Conservation (phyloP, 2,329 filamentous ascomycete species). For the Plectosphaerella cucumerina region DNA sequence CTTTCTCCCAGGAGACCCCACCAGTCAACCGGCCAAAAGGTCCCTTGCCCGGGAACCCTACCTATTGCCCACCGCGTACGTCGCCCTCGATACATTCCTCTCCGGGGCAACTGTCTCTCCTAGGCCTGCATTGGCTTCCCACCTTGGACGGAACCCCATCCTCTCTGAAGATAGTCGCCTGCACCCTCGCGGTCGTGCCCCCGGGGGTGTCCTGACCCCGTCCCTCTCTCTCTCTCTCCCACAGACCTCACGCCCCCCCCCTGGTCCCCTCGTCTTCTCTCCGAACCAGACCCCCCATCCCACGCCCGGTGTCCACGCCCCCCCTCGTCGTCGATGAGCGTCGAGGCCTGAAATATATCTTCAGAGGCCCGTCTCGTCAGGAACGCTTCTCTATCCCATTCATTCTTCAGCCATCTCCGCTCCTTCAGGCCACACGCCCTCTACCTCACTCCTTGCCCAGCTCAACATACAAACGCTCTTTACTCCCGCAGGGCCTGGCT, state of each 20-base stretch:
- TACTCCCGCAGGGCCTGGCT: neutral
- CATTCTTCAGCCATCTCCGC: slow-evolving; percentile 13
- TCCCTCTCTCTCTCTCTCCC: too few relatives aligned
- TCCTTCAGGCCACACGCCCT: slow-evolving; percentile 12
- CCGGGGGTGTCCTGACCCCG: too few relatives aligned
- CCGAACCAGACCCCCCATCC: slow-evolving; percentile 17
- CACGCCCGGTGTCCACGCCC: slow-evolving; percentile 14
- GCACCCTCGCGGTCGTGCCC: too few relatives aligned
- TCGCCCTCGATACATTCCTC: slow-evolving; percentile 25
- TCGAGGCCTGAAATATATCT: slow-evolving; percentile 31
- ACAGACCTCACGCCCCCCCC: too few relatives aligned
- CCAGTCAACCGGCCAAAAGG: neutral
- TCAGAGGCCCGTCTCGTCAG: slow-evolving; percentile 29
- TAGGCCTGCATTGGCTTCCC: slow-evolving; percentile 10
- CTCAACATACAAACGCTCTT: slow-evolving; percentile 7
- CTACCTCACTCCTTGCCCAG: slow-evolving; percentile 5
- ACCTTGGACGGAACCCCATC: slow-evolving; percentile 11
- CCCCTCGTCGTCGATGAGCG: slow-evolving; percentile 27
- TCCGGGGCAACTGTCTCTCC: slow-evolving; percentile 30
- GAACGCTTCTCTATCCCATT: slow-evolving; percentile 14
- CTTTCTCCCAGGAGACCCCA: slow-evolving; percentile 7
- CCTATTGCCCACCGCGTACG: slow-evolving; percentile 1
- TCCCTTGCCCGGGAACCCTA: neutral
- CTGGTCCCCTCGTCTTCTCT: too few relatives aligned
- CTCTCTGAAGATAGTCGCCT: slow-evolving; percentile 9